Conservation (phyloP, 148 eudicot species). For the Spergularia bocconei region DNA sequence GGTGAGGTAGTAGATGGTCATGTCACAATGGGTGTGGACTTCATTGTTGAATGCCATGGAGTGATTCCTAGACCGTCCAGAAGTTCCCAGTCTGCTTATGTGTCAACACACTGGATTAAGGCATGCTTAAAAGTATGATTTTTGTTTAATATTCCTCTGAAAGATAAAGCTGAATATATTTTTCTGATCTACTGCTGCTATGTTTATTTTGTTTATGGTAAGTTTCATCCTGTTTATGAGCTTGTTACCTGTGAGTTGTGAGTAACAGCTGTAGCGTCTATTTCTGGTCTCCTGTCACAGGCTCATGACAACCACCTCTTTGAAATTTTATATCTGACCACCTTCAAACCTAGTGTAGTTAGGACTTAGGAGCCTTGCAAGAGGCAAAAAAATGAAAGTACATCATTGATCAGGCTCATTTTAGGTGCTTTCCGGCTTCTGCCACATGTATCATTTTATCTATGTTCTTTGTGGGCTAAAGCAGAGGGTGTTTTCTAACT, state of each 20-base stretch:
- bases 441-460: not conserved
- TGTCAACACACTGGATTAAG: slow-evolving; percentile 87
- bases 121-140: slow-evolving; percentile 71
- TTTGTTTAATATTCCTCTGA: not conserved
- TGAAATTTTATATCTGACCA: no score
- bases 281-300: no score
- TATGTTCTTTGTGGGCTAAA: not conserved
- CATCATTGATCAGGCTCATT: no score
- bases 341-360: no score
- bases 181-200: not conserved
- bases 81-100: slow-evolving; percentile 38
- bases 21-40: slow-evolving; percentile 45
- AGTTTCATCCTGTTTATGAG: not conserved
- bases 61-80: slow-evolving; percentile 34
- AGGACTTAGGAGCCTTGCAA: not conserved
- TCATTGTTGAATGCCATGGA: slow-evolving; percentile 79
- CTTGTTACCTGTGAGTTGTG: no score
- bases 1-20: slow-evolving; percentile 58
- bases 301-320: no score
- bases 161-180: not conserved
- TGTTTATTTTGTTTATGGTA: not conserved
- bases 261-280: no score
- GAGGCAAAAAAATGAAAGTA: not conserved
- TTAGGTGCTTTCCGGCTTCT: not conserved
- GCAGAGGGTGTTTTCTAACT: not conserved